Evolutionary conservation across 2,329 filamentous ascomycete species (phyloP), one percentile per base, ranked within the genome.

Genomic region (Conoideocrella luteorostrata): DNA sequence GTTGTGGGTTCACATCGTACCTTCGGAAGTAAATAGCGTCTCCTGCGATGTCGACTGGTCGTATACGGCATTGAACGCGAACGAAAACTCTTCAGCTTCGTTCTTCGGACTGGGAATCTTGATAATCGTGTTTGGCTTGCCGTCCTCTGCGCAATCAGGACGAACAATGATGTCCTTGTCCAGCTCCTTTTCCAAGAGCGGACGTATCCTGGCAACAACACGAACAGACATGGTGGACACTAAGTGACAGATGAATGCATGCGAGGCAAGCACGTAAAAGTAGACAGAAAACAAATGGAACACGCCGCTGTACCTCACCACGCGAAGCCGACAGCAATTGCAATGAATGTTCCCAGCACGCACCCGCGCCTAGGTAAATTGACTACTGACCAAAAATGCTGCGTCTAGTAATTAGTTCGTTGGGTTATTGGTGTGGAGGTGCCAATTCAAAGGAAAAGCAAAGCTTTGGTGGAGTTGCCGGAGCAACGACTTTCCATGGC

Each of bases 51-150:
- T 84, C 28, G 76, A 65, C 55, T 84, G 79, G 58, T 88, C 88
- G 64, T 95, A 97, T 44, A 97, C 91, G 53, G 86, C 80, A 71
- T 93, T 94, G 74, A 97, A 97, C 41, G 90, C 80, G 63, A 97
- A 98, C 43, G 86, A 89, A 66, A 90, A 97, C 58, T 90, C 86
- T 66, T 97, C 91, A 18, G 77, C 72, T 51, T 88, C 86, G 58
- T 96, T 96, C 70, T 93, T 95, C 0, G 91, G 90, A 60, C 89
- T 96, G 4, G 91, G 91, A 56, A 97, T 94, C 62, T 86, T 84
- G 58, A 97, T 81, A 23, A 94, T 69, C 21, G 75, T 82, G 49
- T 77, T 79, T 17, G 80, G 74, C 51, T 74, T 76, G 52, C 76
- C 77, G 37, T 77, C 68, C 41, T 82, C 77, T 45, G 72, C 76